Evolutionary conservation across 208 protist species (phyloP).

Genomic region (Trypanosoma mega): DNA sequence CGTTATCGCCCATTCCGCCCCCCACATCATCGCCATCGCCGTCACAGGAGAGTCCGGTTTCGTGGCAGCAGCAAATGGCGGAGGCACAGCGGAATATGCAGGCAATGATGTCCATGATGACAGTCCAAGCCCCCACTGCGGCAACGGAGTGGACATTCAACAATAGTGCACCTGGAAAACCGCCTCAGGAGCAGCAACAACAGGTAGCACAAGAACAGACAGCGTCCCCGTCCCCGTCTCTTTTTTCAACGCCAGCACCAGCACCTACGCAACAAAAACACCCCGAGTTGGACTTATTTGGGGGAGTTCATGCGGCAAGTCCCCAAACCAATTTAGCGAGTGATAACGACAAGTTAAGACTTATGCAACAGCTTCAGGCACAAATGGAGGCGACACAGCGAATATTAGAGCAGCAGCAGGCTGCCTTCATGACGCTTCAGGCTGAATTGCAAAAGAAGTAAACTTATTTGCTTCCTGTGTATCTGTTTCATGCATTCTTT

Average conservation of each 20-base stretch:
- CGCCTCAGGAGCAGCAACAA: too few species aligned
- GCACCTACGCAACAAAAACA: not conserved
- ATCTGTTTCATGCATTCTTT: too few species aligned
- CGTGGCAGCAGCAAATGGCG: slow-evolving; percentile 1
- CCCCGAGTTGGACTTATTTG: too few species aligned
- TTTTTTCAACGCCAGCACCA: not conserved
- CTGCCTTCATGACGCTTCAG: slow-evolving; percentile 19
- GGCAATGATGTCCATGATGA: not conserved
- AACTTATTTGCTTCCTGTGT: too few species aligned
- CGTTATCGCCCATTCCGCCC: slow-evolving; percentile 3
- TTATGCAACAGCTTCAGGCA: slow-evolving; percentile 24
- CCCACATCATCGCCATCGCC: too few species aligned
- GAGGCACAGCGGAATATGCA: slow-evolving; percentile 9
- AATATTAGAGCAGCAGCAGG: slow-evolving; percentile 32
- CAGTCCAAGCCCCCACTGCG: not conserved
- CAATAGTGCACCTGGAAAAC: too few species aligned
- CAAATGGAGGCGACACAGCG: slow-evolving; percentile 27
- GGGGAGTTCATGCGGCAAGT: too few species aligned
- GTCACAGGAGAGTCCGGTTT: too few species aligned
- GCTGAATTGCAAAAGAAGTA: slow-evolving; percentile 16
- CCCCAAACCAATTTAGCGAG: not conserved
- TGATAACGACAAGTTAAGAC: slow-evolving; percentile 16
- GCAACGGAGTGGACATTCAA: too few species aligned
- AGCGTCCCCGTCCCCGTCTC: too few species aligned
- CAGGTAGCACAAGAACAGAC: too few species aligned